Percentiles rank a stretch among this genome's conserved stretches.
Evolutionary conservation across 164 flowering plant genomes (phyloP).

Genomic region (Taxillus chinensis): DNA sequence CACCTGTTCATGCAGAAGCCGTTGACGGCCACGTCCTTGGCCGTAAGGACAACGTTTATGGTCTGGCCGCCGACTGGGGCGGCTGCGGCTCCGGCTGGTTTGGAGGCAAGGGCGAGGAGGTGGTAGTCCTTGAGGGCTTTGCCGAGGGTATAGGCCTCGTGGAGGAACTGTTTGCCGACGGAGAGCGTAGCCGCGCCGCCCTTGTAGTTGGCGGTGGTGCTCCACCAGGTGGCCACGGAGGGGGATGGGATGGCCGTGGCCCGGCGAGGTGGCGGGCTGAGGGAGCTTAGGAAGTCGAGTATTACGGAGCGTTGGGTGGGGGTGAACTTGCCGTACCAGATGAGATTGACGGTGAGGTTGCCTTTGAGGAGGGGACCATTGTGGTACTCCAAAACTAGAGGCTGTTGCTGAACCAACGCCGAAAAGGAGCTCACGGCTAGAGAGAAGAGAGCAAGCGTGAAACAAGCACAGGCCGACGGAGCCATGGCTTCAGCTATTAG

Average conservation of each 20-base stretch:
- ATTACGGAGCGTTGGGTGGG: slow-evolving; percentile 49
- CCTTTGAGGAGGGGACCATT: slow-evolving; percentile 44
- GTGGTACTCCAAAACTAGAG: slow-evolving; percentile 38
- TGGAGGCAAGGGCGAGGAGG: slow-evolving; percentile 27
- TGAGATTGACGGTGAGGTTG: slow-evolving; percentile 32
- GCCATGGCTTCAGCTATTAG: background rate
- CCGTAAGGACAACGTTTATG: slow-evolving; percentile 46
- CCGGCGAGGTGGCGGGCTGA: slow-evolving; percentile 12
- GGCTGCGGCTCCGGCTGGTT: slow-evolving; percentile 3
- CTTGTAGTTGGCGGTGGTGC: slow-evolving; percentile 44
- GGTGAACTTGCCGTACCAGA: slow-evolving; percentile 58
- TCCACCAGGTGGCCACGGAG: slow-evolving; percentile 61
- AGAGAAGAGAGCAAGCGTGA: background rate
- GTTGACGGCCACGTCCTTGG: slow-evolving; percentile 47
- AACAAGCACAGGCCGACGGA: background rate
- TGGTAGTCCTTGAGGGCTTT: slow-evolving; percentile 30
- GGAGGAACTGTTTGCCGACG: slow-evolving; percentile 40
- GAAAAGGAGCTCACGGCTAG: slow-evolving; percentile 7
- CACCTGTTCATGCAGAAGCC: slow-evolving; percentile 42
- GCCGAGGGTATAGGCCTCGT: slow-evolving; percentile 40
- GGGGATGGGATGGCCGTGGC: slow-evolving; percentile 14
- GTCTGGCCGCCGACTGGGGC: background rate
- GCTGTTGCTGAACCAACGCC: slow-evolving; percentile 32
- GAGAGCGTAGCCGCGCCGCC: slow-evolving; percentile 28
- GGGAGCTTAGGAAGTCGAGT: slow-evolving; percentile 51